A percentile compares a stretch with the other conserved stretches of the same genome.
Evolutionary conservation across 495 filamentous ascomycete species (phyloP).

Genomic region (Hyaloscypha bicolor): DNA sequence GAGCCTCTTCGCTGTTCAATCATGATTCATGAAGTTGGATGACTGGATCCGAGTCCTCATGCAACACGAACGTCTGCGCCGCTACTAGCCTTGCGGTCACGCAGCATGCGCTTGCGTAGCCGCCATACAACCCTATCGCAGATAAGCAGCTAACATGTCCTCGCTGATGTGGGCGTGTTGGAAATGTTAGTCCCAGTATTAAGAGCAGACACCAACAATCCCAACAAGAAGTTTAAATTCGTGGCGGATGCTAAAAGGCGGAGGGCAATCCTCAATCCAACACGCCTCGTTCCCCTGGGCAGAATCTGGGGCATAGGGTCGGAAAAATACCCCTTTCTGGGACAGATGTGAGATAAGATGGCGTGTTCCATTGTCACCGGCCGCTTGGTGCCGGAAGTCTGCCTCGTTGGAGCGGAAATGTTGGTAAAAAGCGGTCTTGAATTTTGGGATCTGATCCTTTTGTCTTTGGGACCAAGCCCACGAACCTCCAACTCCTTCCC

Average conservation of each 20-base stretch:
- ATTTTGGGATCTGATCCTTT: constrained; percentile 20
- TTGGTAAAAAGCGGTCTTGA: constrained; percentile 14
- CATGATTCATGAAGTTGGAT: not conserved
- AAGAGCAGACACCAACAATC: constrained; percentile 3
- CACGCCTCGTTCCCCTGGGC: not conserved
- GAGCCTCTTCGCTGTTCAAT: not conserved
- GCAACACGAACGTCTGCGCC: constrained; percentile 15
- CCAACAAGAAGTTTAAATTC: constrained; percentile 4
- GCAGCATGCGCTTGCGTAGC: constrained; percentile 30
- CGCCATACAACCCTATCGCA: constrained; percentile 23
- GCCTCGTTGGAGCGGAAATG: constrained; percentile 7
- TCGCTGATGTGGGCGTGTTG: constrained; percentile 4
- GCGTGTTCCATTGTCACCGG: constrained; percentile 7
- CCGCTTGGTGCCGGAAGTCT: constrained; percentile 10
- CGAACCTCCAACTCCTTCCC: constrained; percentile 27
- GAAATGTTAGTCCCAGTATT: not conserved
- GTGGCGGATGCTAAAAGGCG: constrained; percentile 17
- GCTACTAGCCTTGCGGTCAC: constrained; percentile 16
- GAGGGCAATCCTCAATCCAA: constrained; percentile 13
- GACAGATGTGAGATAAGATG: constrained; percentile 4
- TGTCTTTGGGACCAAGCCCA: constrained; percentile 12
- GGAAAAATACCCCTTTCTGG: constrained; percentile 11
- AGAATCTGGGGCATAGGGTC: constrained; percentile 24
- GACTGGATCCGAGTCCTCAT: not conserved
- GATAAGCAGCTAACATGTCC: constrained; percentile 5